Evolutionary conservation across 176 grass and related monocot genomes (phyloP), one percentile per base, ranked within the genome.

Genomic region (Avena insularis): DNA sequence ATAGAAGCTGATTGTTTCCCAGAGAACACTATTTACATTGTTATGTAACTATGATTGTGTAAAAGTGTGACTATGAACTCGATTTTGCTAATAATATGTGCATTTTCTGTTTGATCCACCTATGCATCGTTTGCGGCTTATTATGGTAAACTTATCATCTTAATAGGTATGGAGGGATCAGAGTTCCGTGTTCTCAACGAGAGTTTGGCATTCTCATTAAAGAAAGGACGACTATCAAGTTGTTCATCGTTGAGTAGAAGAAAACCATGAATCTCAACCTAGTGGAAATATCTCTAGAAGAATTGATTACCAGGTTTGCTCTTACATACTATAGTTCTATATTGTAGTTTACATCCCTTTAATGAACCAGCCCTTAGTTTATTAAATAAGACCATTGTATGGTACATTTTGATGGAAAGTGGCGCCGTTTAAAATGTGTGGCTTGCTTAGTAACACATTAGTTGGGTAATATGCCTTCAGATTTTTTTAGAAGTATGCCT

Each of bases 251-350:
- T 46, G 53, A 84, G 40, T 93, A 83, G 58, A 75, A 78, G 15
- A 66, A 91, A 76, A 59, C 38, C 49, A 51, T 25, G 3, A 76
- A 59, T 62, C 8, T 12, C 56, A 81, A 75, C 5, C 59, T 90
- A 6, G 54, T 54, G 38, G 92, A 86, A 86, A 53, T 86, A 62
- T 75, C 73, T 71, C 13, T 91, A 29, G 51, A 91, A 81, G 31
- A 71, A 40, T 46, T 93, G 71, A 54, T 91, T 15, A 10, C 10
- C 43, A 91, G 92, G 92, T 93, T 75, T 83, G 88, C 65, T 69
- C 50, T 54, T 40, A 82, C 7, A 13, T 12, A 43, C 14, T 73
- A 16, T 62, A 27, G 25, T 79, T 71, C 19, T 66, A 69, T 55
- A 1, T 12, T 67, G 33, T 58, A 73, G 27, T 6, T 81, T 49